Base-by-base conservation (phyloP, 176 grass and related monocot species). In the Avena eriantha region DNA sequence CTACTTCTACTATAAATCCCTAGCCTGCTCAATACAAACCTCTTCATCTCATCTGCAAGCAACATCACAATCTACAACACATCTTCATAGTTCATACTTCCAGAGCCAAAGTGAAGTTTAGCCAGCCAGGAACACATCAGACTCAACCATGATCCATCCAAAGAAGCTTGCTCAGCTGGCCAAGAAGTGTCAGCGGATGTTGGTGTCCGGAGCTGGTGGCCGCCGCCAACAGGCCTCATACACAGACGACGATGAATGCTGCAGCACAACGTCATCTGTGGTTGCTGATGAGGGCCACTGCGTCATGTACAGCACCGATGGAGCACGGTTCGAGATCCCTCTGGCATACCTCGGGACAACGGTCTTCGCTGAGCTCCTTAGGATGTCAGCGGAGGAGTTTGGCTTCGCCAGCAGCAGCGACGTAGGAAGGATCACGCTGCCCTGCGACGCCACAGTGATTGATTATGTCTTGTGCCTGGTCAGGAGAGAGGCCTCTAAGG, bases 401-500 rank as follows among this genome's bases (percentile, higher is more conserved):
- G 91, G 88, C 19, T 85, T 87, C 4, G 54, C 43, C 7, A 75
- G 73, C 34, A 24, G 58, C 0, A 23, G 53, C 1, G 29, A 66
- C 0, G 80, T 67, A 13, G 89, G 81, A 23, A 90, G 84, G 15
- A 93, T 95, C 54, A 91, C 19, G 10, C 10, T 95, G 56, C 86
- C 84, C 0, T 93, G 89, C 14, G 89, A 93, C 0, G 84, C 65
- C 0, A 36, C 10, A 0, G 33, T 55, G 4, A 87, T 95, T 86
- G 91, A 95, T 78, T 91, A 91, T 17, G 67, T 74, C 1, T 33
- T 95, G 45, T 47, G 75, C 16, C 75, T 91, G 67, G 15, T 93
- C 11, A 74, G 74, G 8, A 90, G 83, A 60, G 70, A 81, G 1
- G 61, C 87, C 0, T 90, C 87, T 18, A 26, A 90, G 83, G 92